Base-by-base conservation (phyloP, 805 yeast species). In the Sugiyamaella chiloensis region DNA sequence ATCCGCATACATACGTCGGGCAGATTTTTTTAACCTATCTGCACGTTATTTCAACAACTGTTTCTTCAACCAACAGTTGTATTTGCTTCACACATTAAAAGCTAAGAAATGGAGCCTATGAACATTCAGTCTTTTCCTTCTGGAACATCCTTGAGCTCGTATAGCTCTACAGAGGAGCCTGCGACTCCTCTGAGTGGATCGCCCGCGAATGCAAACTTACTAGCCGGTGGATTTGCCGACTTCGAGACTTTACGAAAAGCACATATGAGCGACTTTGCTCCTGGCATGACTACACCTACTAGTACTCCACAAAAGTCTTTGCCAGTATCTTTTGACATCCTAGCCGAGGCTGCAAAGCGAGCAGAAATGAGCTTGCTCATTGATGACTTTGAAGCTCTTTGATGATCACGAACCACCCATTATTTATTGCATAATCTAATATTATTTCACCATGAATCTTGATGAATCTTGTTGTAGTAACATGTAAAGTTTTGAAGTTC, bases 261-360 rank as follows among this genome's bases (percentile, higher is more conserved):
- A 4, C 21, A 26, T 12, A 40, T 26, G 19, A 24, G 31, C 42
- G 32, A 24, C 19, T 40, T 12, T 11, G 42, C 42, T 3, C 47
- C 47, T 8, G 47, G 47, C 16, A 34, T 24, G 35, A 44, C 47
- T 6, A 44, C 47, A n/a, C 47, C 47, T 9, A 37, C 47, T n/a
- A 19, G 17, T 9, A 17, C 26, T n/a, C 11, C 21, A 3, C 12
- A 26, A 9, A 11, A 12, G 3, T 14, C 16, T n/a, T 34, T 17
- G 14, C 37, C 37, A 4, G 42, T 26, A n/a, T 20, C 43, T 34
- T 51, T 57, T 16, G 62, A 63, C 47, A 55, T 63, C 11, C 54
- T 63, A 11, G 60, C 58, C 24, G 68, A 62, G 39, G 67, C 67
- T 0, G 67, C 66, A 19, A 52, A 55, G 40, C 40, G 66, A 40